Evolutionary conservation across 192 early-diverging fungal species (phyloP).

Genomic region (Nowakowskiella sp.): DNA sequence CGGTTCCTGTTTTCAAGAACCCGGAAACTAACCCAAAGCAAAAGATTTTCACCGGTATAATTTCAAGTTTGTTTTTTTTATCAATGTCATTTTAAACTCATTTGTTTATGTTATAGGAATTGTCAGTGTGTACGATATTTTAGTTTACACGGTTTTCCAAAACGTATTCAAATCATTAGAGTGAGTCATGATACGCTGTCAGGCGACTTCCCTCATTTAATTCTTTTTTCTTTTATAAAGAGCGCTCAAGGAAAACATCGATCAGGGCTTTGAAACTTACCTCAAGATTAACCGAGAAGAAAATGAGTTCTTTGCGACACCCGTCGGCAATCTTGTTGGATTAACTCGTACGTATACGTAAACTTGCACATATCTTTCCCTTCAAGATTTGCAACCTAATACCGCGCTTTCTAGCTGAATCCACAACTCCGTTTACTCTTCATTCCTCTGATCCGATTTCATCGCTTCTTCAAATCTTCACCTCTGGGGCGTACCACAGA

Average conservation of each 20-base stretch:
- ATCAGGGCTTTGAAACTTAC: slow-evolving; percentile 1
- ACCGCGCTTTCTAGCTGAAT: no score
- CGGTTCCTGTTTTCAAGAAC: slow-evolving; percentile 28
- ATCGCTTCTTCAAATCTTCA: slow-evolving; percentile 29
- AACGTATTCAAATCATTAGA: slow-evolving; percentile 38
- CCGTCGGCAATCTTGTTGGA: slow-evolving; percentile 25
- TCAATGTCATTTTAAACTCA: not conserved
- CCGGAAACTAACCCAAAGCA: slow-evolving; percentile 1
- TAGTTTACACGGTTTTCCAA: slow-evolving; percentile 37
- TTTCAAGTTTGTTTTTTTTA: slow-evolving; percentile 6
- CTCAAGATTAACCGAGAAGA: slow-evolving; percentile 12
- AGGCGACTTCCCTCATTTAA: not conserved
- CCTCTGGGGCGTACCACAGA: slow-evolving; percentile 29
- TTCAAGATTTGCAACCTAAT: no score
- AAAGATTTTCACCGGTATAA: slow-evolving; percentile 11
- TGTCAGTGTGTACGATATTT: slow-evolving; percentile 41
- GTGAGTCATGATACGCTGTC: no score
- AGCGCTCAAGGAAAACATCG: not conserved
- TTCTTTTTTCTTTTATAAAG: not conserved
- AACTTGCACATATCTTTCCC: no score
- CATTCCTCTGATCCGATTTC: slow-evolving; percentile 29
- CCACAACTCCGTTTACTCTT: slow-evolving; percentile 26
- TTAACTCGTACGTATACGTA: no score
- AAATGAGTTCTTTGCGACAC: slow-evolving; percentile 30
- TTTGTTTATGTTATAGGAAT: slow-evolving; percentile 24